A percentile compares a stretch with the other conserved stretches of the same genome.
These are phyloP conservation scores for Cyberlindnera mississippiensis DNA, from an alignment of 805 yeast genomes.

Conservation along the genomic window DNA sequence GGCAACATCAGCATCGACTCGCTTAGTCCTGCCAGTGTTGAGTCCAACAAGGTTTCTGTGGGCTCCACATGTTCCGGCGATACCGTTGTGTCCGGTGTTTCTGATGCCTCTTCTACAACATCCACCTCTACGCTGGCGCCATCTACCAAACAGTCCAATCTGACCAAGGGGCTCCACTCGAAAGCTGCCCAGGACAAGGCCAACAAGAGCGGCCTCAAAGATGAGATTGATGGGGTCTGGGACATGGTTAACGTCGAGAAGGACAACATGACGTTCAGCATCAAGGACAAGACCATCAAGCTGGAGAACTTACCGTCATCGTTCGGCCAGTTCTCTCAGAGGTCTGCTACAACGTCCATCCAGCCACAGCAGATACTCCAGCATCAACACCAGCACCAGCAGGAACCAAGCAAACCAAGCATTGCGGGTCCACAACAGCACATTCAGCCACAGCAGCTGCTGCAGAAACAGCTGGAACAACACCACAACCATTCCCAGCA, in stretches of 20 bases:
- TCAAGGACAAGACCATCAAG: conserved; percentile 16
- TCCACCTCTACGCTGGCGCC: conserved; percentile 12
- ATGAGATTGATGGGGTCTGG: conserved; percentile 39
- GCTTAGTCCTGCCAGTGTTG: conserved; percentile 21
- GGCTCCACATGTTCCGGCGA: conserved; percentile 21
- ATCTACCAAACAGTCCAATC: conserved; percentile 18
- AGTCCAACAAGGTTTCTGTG: conserved; percentile 23
- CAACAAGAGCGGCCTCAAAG: conserved; percentile 25
- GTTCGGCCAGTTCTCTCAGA: conserved; percentile 6
- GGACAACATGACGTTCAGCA: conserved; percentile 12
- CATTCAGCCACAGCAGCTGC: conserved; percentile 17
- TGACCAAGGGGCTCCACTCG: conserved; percentile 19
- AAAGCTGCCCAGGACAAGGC: conserved; percentile 1
- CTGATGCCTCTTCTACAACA: conserved; percentile 11
- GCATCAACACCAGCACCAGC: conserved; percentile 12
- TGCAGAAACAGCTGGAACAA: conserved; percentile 14
- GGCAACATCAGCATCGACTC: conserved; percentile 17
- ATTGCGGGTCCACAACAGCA: background rate
- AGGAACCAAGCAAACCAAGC: background rate
- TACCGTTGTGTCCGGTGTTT: conserved; percentile 10
- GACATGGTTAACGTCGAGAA: conserved; percentile 33
- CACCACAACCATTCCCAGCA: conserved; percentile 5
- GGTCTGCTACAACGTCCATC: conserved; percentile 9
- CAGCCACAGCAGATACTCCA: conserved; percentile 15
- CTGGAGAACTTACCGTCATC: conserved; percentile 13